Evolutionary conservation across 2,329 filamentous ascomycete species (phyloP).

Genomic region (Zopfia rhizophila): DNA sequence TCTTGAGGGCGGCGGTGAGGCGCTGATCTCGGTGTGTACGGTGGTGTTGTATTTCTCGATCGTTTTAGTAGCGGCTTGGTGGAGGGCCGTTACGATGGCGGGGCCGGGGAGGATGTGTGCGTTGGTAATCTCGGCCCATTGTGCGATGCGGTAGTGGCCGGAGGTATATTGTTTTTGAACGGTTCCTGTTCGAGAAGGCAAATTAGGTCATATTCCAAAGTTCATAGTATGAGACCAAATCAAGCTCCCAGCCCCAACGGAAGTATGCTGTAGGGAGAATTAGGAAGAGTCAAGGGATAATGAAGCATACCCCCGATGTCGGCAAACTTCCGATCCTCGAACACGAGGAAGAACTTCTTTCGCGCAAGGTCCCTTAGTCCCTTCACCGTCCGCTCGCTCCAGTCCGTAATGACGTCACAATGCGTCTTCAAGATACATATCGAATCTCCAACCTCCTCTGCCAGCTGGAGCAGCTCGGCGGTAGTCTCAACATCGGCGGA

Average conservation of each 20-base stretch:
- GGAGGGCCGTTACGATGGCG: constrained; percentile 62
- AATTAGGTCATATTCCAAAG: too few relatives aligned
- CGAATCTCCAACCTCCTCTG: constrained; percentile 68
- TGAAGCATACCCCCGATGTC: constrained; percentile 63
- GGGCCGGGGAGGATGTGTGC: constrained; percentile 64
- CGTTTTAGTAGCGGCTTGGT: constrained; percentile 58
- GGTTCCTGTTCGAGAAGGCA: constrained; percentile 58
- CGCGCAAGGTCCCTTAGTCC: constrained; percentile 59
- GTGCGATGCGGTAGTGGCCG: constrained; percentile 61
- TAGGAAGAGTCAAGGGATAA: constrained; percentile 1
- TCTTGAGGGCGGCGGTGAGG: constrained; percentile 37
- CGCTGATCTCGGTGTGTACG: constrained; percentile 62
- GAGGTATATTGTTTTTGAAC: constrained; percentile 65
- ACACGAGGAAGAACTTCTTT: constrained; percentile 63
- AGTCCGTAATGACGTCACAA: constrained; percentile 71
- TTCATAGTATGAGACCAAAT: too few relatives aligned
- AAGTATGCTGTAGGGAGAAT: neutral
- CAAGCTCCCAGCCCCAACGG: too few relatives aligned
- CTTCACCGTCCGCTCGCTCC: constrained; percentile 64
- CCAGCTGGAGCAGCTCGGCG: constrained; percentile 64
- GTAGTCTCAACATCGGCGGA: constrained; percentile 69
- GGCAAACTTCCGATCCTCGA: constrained; percentile 66
- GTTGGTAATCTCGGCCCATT: constrained; percentile 64
- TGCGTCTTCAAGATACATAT: constrained; percentile 71
- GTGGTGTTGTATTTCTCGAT: constrained; percentile 62